Evolutionary conservation across 164 flowering plant species (phyloP).

Genomic region (Nelumbo lutea): DNA sequence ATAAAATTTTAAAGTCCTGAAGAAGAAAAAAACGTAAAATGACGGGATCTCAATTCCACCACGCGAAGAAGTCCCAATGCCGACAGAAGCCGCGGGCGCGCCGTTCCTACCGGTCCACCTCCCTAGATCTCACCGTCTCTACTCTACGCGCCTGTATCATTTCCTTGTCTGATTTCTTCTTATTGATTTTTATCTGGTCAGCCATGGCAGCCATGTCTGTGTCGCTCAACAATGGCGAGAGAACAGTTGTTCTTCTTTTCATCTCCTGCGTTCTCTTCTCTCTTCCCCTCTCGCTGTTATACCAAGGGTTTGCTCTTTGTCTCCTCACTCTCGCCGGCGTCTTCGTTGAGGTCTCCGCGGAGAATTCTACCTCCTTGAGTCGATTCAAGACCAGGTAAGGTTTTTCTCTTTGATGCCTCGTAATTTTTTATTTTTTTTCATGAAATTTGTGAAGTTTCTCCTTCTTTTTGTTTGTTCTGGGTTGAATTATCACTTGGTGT

Average conservation of each 20-base stretch:
- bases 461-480: background rate
- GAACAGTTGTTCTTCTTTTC: slow-evolving; percentile 62
- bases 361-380: slow-evolving; percentile 22
- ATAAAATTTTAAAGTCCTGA: too few relatives aligned
- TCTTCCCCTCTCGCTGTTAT: slow-evolving; percentile 42
- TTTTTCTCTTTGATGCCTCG: background rate
- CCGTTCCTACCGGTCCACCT: too few relatives aligned
- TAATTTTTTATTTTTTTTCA: background rate
- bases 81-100: too few relatives aligned
- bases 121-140: too few relatives aligned
- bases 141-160: too few relatives aligned
- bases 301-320: slow-evolving; percentile 41
- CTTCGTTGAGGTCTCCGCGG: slow-evolving; percentile 53
- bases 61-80: too few relatives aligned
- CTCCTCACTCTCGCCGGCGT: slow-evolving; percentile 53
- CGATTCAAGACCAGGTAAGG: slow-evolving; percentile 51
- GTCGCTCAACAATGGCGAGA: slow-evolving; percentile 60
- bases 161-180: background rate
- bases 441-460: background rate
- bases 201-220: slow-evolving; percentile 10
- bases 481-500: background rate
- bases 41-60: too few relatives aligned
- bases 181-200: too few relatives aligned
- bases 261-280: slow-evolving; percentile 38
- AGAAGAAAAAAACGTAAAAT: too few relatives aligned